Evolutionary conservation across 176 grass and related monocot species (phyloP).

Genomic region (Musa itinerans): DNA sequence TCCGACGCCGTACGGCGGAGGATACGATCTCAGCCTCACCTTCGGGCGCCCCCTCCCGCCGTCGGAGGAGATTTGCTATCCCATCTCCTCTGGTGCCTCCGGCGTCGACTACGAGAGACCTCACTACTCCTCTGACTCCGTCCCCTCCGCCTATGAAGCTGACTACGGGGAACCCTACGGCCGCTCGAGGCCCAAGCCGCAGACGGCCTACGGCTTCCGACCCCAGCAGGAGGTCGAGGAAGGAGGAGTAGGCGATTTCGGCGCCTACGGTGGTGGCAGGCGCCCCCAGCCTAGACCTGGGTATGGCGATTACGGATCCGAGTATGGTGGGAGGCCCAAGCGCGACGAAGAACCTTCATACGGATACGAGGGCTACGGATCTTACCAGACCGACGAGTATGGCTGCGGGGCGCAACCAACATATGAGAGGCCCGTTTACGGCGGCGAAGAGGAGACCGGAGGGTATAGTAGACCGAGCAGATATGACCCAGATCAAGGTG

Average conservation of each 20-base stretch:
- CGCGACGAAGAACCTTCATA: too few species aligned
- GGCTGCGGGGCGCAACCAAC: conserved; percentile 28
- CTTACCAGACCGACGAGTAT: conserved; percentile 17
- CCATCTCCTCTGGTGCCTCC: conserved; percentile 28
- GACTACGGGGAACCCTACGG: not conserved
- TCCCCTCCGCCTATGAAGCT: conserved; percentile 25
- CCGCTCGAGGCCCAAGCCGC: conserved; percentile 35
- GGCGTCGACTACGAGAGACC: conserved; percentile 32
- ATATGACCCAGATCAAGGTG: conserved; percentile 6
- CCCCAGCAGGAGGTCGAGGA: conserved; percentile 43
- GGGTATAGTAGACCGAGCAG: not conserved
- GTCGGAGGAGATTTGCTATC: conserved; percentile 74
- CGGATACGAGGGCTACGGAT: too few species aligned
- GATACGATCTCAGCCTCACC: conserved; percentile 63
- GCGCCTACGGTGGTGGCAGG: conserved; percentile 6
- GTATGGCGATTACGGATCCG: too few species aligned
- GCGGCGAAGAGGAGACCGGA: not conserved
- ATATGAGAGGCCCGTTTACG: conserved; percentile 3
- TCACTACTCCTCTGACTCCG: conserved; percentile 27
- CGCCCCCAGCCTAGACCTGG: conserved; percentile 10
- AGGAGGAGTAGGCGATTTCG: conserved; percentile 6
- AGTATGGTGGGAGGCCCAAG: not conserved
- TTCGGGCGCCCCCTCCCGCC: conserved; percentile 62
- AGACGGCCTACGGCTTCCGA: conserved; percentile 46
- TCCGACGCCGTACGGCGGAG: conserved; percentile 77